Conservation (phyloP, 2,329 filamentous ascomycete species). For the Peltaster fructicola region DNA sequence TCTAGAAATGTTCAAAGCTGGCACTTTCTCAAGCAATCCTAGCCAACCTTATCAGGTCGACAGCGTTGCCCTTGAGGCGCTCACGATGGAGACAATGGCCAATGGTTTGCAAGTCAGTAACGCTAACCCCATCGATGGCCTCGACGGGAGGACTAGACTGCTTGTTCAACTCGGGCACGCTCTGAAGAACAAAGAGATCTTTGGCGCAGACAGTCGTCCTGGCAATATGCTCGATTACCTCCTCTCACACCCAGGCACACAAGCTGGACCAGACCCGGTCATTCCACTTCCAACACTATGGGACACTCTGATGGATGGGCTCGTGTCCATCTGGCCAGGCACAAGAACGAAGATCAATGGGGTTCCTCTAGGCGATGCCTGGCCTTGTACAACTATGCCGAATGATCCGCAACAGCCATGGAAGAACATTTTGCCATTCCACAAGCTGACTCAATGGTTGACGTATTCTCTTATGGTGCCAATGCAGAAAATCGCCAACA, state of each 20-base stretch:
- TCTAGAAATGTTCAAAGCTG: constrained; percentile 85
- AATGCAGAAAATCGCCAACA: constrained; percentile 63
- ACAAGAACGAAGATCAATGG: constrained; percentile 78
- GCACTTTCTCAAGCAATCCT: constrained; percentile 69
- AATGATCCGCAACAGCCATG: constrained; percentile 49
- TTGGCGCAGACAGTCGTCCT: constrained; percentile 66
- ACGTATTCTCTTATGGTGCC: constrained; percentile 87
- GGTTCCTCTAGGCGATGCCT: constrained; percentile 77
- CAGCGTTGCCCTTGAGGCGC: constrained; percentile 53
- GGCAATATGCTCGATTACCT: constrained; percentile 94
- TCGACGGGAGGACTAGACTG: constrained; percentile 69
- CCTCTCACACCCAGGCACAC: constrained; percentile 77
- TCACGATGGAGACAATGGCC: constrained; percentile 59
- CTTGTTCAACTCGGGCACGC: constrained; percentile 60
- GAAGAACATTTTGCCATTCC: constrained; percentile 77
- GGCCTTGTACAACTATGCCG: constrained; percentile 80
- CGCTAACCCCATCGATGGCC: constrained; percentile 62
- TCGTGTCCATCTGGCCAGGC: constrained; percentile 74
- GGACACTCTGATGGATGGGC: constrained; percentile 74
- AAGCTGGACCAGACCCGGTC: constrained; percentile 74
- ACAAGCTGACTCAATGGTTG: constrained; percentile 90
- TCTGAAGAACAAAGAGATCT: constrained; percentile 63
- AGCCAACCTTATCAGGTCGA: constrained; percentile 80
- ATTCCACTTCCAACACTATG: constrained; percentile 76
- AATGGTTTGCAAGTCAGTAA: constrained; percentile 71